Evolutionary conservation across 441 rosid genomes (phyloP), one percentile per base, ranked within the genome.

Genomic region (Bruguiera hainesii): DNA sequence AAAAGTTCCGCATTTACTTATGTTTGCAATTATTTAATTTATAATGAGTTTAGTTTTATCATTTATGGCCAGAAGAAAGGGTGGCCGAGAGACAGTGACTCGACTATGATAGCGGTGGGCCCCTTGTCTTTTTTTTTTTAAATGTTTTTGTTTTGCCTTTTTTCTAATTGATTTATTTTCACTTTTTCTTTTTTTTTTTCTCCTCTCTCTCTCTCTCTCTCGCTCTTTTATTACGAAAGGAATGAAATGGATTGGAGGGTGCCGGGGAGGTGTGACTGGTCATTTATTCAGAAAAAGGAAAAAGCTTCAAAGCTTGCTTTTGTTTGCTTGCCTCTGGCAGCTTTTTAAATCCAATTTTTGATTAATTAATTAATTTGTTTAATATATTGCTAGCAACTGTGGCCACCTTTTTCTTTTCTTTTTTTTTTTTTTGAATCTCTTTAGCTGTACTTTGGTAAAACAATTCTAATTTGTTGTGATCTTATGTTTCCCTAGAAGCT

Each of bases 41-140:
- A 33, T 33, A 33, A 33, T 7, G 37, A 7, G 37, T 33, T 33
- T 6, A 0, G 37, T 33, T 33, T 33, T 33, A 33, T 33, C 37
- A 7, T 33, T 33, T 7, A 7, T 33, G 37, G 37, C 9, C 37
- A 33, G 37, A 33, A 7, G 37, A 3, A 77, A 70, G 67, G 70
- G 49, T 39, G 57, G 65, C 77, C 50, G 51, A 74, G 80, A 72
- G 78, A 68, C 53, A 59, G 83, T 56, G 85, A 81, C 79, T 26
- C 63, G 84, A 81, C 79, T 79, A 76, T 74, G 74, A 78, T 79
- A 75, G 77, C 33, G 67, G 63, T 66, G 76, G 79, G 62, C 18
- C 7, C 71, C 70, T 2, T 56, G n/a, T 51, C 25, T 51, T 53
- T 46, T 49, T 59, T 4, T 5, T 57, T 10, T 6, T 23, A 8